A percentile compares a stretch with the other conserved stretches of the same genome.
phyloP scores from a whole-genome alignment of 257 asterid genomes.

The Solanum virginianum region DNA sequence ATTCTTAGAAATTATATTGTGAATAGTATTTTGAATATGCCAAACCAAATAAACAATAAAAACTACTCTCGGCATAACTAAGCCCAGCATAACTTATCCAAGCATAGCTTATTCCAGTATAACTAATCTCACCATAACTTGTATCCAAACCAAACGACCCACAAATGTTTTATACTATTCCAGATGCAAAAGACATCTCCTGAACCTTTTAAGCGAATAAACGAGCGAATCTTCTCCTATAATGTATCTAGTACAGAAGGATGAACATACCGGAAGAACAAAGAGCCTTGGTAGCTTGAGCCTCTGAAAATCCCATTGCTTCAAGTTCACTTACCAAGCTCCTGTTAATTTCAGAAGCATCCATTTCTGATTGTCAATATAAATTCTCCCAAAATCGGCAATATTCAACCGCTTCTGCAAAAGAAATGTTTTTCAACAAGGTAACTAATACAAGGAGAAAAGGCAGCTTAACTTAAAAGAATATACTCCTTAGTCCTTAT shows the following conservation, averaged over 20 bases:
- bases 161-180: neutral
- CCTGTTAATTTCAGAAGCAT: constrained; percentile 17
- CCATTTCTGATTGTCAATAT: constrained; percentile 21
- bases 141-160: too few relatives aligned
- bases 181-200: neutral
- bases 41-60: too few relatives aligned
- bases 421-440: neutral
- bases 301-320: constrained; percentile 59
- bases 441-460: neutral
- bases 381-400: neutral
- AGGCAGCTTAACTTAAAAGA: neutral
- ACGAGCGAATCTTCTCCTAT: neutral
- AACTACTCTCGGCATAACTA: too few relatives aligned
- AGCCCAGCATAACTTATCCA: too few relatives aligned
- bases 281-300: constrained; percentile 46
- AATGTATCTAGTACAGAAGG: neutral
- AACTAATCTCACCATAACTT: too few relatives aligned
- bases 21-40: too few relatives aligned
- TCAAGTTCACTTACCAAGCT: constrained; percentile 49
- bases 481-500: neutral
- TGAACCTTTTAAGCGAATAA: neutral
- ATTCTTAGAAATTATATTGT: too few relatives aligned
- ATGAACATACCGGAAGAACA: constrained; percentile 34
- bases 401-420: neutral
- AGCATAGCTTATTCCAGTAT: too few relatives aligned